Percentiles rank a stretch among this genome's conserved stretches.
Conservation (phyloP, 2,329 filamentous ascomycete species). For the Sclerotinia borealis region DNA sequence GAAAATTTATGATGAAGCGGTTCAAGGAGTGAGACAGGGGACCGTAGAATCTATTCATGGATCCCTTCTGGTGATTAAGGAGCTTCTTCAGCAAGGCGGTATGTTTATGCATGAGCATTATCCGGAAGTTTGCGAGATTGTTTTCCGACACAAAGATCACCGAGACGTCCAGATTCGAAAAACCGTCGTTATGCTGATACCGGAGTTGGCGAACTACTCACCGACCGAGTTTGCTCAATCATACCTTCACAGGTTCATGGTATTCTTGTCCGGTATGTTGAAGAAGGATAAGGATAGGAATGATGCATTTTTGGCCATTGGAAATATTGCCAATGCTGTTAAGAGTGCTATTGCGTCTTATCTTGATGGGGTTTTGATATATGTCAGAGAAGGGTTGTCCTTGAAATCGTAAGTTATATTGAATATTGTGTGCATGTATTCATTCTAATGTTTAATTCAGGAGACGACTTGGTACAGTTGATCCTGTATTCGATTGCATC, state of each 20-base stretch:
- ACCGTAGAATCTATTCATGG: constrained; percentile 87
- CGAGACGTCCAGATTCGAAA: constrained; percentile 80
- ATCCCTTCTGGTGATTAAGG: constrained; percentile 87
- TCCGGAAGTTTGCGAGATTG: constrained; percentile 84
- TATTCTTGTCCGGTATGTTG: constrained; percentile 86
- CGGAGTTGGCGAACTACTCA: constrained; percentile 86
- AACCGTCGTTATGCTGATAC: constrained; percentile 86
- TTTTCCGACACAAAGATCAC: constrained; percentile 88
- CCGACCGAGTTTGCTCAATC: constrained; percentile 81
- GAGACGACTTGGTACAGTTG: constrained; percentile 41
- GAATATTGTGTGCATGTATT: neutral
- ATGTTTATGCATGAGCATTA: constrained; percentile 99
- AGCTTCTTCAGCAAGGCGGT: constrained; percentile 86
- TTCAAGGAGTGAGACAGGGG: constrained; percentile 70
- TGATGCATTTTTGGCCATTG: constrained; percentile 90
- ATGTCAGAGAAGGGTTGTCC: constrained; percentile 85
- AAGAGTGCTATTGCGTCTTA: constrained; percentile 94
- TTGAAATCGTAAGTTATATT: constrained; percentile 59
- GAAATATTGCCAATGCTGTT: constrained; percentile 92
- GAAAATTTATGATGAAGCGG: constrained; percentile 82
- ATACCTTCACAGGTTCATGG: constrained; percentile 94
- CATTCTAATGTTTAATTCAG: constrained; percentile 33
- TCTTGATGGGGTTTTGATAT: constrained; percentile 86
- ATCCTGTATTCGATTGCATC: constrained; percentile 93
- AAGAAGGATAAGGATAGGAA: constrained; percentile 94